Percentiles rank a stretch among this genome's conserved stretches.
These are phyloP conservation scores for Annona squamosa DNA, from an alignment of 164 flowering plant species.

Conservation along the genomic window DNA sequence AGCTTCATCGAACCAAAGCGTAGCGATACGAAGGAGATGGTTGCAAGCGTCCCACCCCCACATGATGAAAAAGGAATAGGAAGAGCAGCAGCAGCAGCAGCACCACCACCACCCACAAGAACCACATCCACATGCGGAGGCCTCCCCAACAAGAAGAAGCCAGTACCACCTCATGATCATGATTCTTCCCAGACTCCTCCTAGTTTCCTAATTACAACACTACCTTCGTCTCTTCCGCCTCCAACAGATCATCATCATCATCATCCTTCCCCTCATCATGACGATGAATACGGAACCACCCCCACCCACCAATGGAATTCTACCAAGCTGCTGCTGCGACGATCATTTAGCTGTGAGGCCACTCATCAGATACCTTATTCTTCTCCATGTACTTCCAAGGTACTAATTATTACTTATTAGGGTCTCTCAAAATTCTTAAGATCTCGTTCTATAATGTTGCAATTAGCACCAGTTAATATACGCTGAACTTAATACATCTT, in stretches of 20 bases:
- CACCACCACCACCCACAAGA: not conserved
- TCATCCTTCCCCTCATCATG: too few species aligned
- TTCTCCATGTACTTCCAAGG: not conserved
- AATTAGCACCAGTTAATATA: too few species aligned
- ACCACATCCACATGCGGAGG: not conserved
- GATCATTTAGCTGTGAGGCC: constrained; percentile 23
- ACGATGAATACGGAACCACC: too few species aligned
- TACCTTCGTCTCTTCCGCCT: too few species aligned
- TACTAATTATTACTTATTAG: not conserved
- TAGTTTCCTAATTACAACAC: constrained; percentile 27
- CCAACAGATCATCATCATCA: too few species aligned
- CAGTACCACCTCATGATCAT: not conserved
- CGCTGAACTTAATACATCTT: too few species aligned
- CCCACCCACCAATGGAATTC: not conserved
- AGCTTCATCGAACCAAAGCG: too few species aligned
- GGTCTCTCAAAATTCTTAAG: too few species aligned
- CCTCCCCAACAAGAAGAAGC: not conserved
- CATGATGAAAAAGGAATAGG: not conserved
- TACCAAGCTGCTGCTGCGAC: constrained; percentile 27
- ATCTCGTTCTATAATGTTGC: too few species aligned
- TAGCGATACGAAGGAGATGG: constrained; percentile 8
- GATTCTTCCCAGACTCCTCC: constrained; percentile 1
- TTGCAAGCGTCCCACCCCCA: constrained; percentile 1
- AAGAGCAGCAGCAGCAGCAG: too few species aligned
- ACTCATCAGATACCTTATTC: not conserved